Conservation (phyloP, 768 basidiomycete genomes). For the Candolleomyces eurysporus region DNA sequence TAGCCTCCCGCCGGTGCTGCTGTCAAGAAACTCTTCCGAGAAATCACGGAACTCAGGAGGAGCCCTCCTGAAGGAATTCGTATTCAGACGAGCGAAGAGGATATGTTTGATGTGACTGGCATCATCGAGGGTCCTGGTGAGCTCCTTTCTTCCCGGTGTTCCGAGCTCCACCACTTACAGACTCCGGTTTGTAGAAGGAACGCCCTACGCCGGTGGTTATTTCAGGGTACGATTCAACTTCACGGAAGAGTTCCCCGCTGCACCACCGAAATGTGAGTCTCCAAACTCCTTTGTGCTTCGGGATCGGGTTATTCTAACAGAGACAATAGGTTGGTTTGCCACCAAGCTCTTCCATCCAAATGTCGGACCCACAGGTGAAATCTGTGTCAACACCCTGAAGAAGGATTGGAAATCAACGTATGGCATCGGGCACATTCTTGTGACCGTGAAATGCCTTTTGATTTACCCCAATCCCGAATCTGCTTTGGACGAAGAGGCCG, state of each 20-base stretch:
- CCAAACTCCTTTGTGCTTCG: not conserved
- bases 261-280: conserved; percentile 86
- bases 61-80: conserved; percentile 93
- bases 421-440: conserved; percentile 87
- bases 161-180: not conserved
- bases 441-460: conserved; percentile 91
- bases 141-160: conserved; percentile 25
- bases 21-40: conserved; percentile 59
- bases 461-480: conserved; percentile 98
- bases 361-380: conserved; percentile 85
- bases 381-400: conserved; percentile 96
- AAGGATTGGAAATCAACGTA: conserved; percentile 95
- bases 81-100: conserved; percentile 80
- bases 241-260: conserved; percentile 89
- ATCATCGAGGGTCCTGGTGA: conserved; percentile 89
- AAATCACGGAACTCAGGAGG: conserved; percentile 76
- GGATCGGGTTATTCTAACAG: not conserved
- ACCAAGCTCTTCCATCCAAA: conserved; percentile 99
- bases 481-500: conserved; percentile 94
- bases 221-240: conserved; percentile 83
- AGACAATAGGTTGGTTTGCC: conserved; percentile 69
- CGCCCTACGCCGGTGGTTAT: conserved; percentile 66
- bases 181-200: conserved; percentile 40
- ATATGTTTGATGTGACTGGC: conserved; percentile 84
- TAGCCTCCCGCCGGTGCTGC: conserved; percentile 12